phyloP scores from a whole-genome alignment of 1,139 yeast species.

The Candida frijolesensis region DNA sequence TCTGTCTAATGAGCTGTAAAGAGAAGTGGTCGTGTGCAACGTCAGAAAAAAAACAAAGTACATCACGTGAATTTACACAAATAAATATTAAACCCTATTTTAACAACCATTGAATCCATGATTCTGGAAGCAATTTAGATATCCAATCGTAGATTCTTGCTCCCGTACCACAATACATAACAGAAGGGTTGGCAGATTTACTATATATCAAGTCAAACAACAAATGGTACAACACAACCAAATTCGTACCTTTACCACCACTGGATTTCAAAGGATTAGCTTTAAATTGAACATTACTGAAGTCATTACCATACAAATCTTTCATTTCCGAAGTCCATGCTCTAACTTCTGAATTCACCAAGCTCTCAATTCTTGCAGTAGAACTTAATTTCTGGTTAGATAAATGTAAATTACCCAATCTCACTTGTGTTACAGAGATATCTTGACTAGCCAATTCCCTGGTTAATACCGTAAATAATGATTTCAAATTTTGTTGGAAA shows the following conservation, averaged over 20 bases:
- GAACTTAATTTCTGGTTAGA: conserved; percentile 31
- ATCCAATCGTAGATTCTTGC: conserved; percentile 47
- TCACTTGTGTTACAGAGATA: conserved; percentile 47
- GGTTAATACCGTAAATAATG: conserved; percentile 39
- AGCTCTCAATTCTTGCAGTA: conserved; percentile 29
- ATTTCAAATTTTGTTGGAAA: conserved; percentile 37
- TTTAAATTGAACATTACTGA: conserved; percentile 35
- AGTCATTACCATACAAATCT: conserved; percentile 36
- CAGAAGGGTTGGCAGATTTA: conserved; percentile 25
- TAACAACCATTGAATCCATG: conserved; percentile 30
- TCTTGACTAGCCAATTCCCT: conserved; percentile 46
- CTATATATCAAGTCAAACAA: conserved; percentile 56
- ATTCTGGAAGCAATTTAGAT: conserved; percentile 35
- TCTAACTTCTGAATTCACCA: conserved; percentile 41
- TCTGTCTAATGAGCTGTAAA: neutral
- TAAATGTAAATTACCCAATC: conserved; percentile 49
- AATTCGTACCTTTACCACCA: conserved; percentile 40
- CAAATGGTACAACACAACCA: conserved; percentile 53
- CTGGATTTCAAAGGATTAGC: conserved; percentile 38
- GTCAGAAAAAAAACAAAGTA: neutral
- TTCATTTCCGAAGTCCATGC: conserved; percentile 45
- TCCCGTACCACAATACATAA: conserved; percentile 54
- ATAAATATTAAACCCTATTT: conserved; percentile 3
- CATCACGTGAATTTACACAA: conserved; percentile 4
- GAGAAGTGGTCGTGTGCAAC: neutral